Percentiles rank a stretch among this genome's conserved stretches.
phyloP scores from a whole-genome alignment of 441 rosid genomes.

The Adansonia madagascariensis region DNA sequence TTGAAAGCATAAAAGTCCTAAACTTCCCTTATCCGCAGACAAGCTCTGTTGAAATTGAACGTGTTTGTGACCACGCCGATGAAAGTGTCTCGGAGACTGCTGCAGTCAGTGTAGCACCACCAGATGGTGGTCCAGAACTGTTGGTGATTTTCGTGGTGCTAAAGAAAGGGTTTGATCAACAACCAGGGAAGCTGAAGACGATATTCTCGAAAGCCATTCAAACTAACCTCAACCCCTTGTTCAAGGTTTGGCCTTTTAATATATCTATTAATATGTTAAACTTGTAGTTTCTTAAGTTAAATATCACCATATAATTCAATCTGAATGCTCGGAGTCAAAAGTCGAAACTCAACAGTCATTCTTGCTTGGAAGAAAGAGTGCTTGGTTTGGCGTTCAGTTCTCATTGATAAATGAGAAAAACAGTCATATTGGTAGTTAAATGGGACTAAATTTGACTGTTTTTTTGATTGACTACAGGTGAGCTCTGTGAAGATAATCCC shows the following conservation, averaged over 20 bases:
- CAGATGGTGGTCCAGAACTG: constrained; percentile 74
- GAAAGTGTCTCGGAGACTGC: constrained; percentile 78
- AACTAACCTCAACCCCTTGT: constrained; percentile 76
- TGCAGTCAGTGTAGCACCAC: constrained; percentile 64
- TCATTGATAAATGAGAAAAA: background rate
- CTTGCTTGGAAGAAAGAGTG: background rate
- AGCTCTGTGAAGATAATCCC: constrained; percentile 61
- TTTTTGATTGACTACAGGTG: constrained; percentile 52
- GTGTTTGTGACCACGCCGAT: constrained; percentile 71
- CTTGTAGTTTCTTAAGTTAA: background rate
- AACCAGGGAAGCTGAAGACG: constrained; percentile 50
- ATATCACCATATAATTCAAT: background rate
- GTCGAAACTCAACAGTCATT: background rate
- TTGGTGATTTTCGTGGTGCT: constrained; percentile 63
- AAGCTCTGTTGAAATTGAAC: constrained; percentile 89
- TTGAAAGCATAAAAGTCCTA: background rate
- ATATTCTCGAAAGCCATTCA: constrained; percentile 69
- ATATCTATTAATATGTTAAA: background rate
- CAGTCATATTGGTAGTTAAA: background rate
- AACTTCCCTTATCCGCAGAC: constrained; percentile 47
- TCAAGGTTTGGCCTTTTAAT: constrained; percentile 55
- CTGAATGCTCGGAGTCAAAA: background rate
- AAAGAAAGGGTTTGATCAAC: constrained; percentile 53
- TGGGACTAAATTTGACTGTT: background rate
- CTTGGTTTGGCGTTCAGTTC: background rate